Base-by-base conservation (phyloP, 306 rosid species). In the Lagenaria siceraria region DNA sequence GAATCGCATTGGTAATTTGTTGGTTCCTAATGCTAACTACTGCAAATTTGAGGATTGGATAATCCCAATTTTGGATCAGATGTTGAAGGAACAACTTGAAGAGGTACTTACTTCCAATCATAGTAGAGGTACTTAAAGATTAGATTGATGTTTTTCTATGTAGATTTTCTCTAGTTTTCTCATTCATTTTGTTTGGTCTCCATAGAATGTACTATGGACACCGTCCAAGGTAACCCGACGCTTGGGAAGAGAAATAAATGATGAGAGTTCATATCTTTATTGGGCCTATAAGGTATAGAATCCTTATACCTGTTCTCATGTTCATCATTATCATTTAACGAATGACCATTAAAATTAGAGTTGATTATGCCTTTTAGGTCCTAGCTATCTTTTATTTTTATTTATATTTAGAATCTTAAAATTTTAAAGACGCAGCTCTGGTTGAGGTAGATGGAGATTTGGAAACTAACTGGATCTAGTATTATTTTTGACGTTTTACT, bases 31-130 rank as follows among this genome's bases (percentile, higher is more conserved):
- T 79, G 96, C 76, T 35, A 92, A 95, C 79, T 92, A 95, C 77
- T 89, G 98, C 89, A 90, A 89, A 80, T 95, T 95, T 18, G 97
- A 95, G 88, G 99, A 95, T 81, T 95, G 99, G 97, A 88, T 92
- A 79, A 83, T 92, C 81, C 97, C 99, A 38, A 87, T 95, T 78
- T 90, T 92, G 64, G 90, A 95, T 82, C 96, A 87, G 81, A 92
- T 95, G 99, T 79, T 95, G 91, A 85, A 72, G 80, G 97, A 95
- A 74, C 99, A 95, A 78, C 79, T 18, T 18, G 77, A 85, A 35
- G 92, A 88, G 91, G 97, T 89, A 88, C 55, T 76, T 18, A 3
- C 33, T 18, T 46, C 7, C 63, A 25, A 25, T 73, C 21, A 77
- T 15, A 12, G 74, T 83, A 31, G 90, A 46, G 51, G 10, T 46